Conservation (phyloP, 2,329 filamentous ascomycete genomes). For the Delphinella strobiligena region DNA sequence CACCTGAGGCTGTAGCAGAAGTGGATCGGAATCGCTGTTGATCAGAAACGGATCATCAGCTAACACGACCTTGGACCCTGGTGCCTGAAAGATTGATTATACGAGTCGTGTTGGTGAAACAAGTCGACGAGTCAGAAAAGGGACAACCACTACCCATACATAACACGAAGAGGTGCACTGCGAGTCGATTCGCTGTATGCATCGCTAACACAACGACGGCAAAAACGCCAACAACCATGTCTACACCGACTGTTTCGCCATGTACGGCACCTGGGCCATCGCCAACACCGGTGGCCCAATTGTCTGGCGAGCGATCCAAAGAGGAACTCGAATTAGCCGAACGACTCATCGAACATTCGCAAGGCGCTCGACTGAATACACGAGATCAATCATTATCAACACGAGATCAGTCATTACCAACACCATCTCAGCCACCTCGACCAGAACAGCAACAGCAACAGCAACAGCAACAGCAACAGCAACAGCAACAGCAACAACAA, state of each 20-base stretch:
- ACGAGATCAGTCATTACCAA: too few relatives aligned
- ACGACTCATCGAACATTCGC: slow-evolving; percentile 35
- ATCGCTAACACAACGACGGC: background rate
- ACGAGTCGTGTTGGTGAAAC: too few relatives aligned
- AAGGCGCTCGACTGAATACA: slow-evolving; percentile 15
- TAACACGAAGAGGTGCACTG: too few relatives aligned
- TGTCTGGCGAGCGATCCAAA: slow-evolving; percentile 33
- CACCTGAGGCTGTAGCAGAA: too few relatives aligned
- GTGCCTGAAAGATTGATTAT: too few relatives aligned
- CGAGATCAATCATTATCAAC: too few relatives aligned
- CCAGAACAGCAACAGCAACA: slow-evolving; percentile 5
- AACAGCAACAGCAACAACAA: slow-evolving; percentile 7
- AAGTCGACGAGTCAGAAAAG: too few relatives aligned
- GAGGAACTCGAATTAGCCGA: slow-evolving; percentile 39
- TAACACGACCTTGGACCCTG: too few relatives aligned
- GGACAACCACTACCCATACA: too few relatives aligned
- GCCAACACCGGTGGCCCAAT: slow-evolving; percentile 14
- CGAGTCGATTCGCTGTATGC: background rate
- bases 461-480: slow-evolving; percentile 4
- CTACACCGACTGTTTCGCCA: slow-evolving; percentile 5
- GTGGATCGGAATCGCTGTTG: too few relatives aligned
- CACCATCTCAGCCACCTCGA: too few relatives aligned
- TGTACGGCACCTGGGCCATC: background rate
- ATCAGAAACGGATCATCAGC: too few relatives aligned
- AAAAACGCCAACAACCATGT: background rate